Conservation (phyloP, 2,329 filamentous ascomycete species). For the Cercospora berteroae region DNA sequence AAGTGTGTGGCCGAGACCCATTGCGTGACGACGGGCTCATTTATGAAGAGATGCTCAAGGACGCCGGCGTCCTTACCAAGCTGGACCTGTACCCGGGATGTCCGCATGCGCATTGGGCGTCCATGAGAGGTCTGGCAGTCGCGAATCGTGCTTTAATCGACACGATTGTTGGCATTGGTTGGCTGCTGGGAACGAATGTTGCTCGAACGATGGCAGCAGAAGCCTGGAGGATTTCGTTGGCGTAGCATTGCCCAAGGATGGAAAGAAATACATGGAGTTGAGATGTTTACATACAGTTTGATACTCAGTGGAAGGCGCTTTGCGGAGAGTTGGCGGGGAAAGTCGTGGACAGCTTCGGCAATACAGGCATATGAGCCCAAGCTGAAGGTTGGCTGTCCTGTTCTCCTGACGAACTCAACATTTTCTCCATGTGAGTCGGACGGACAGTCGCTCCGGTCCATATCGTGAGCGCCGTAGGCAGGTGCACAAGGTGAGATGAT, state of each 20-base stretch:
- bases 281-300: not conserved
- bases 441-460: not conserved
- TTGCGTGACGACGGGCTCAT: conserved; percentile 55
- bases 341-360: not conserved
- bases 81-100: conserved; percentile 47
- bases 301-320: conserved; percentile 1
- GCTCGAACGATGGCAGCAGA: conserved; percentile 7
- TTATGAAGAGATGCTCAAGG: conserved; percentile 50
- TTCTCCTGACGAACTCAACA: not conserved
- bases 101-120: conserved; percentile 44
- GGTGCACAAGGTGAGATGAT: not conserved
- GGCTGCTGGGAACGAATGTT: conserved; percentile 35
- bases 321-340: not conserved
- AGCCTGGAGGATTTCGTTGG: conserved; percentile 7
- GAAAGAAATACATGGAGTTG: not conserved
- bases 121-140: conserved; percentile 35
- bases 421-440: not conserved
- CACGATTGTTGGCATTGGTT: conserved; percentile 37
- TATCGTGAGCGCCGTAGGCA: not conserved
- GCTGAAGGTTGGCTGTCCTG: not conserved
- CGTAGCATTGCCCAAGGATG: not conserved
- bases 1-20: conserved; percentile 53
- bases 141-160: conserved; percentile 34
- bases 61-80: conserved; percentile 46
- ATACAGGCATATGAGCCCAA: not conserved